Evolutionary conservation across 129 eudicot genomes (phyloP).

Genomic region (Kitagawia praeruptora): DNA sequence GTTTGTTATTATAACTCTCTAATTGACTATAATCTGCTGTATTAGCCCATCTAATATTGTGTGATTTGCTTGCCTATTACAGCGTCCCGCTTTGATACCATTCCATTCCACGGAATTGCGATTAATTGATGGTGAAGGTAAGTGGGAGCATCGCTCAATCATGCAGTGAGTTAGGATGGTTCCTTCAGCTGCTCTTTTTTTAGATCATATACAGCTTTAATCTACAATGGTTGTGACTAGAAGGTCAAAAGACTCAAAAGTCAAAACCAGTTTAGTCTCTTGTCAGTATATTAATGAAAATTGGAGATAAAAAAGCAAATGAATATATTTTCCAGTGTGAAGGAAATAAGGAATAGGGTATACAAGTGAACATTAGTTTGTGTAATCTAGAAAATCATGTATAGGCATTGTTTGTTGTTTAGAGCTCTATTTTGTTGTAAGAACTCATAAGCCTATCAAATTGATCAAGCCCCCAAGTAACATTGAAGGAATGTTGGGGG

Average conservation of each 20-base stretch:
- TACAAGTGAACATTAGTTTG: conserved; percentile 28
- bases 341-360: conserved; percentile 16
- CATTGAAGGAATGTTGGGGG: background rate
- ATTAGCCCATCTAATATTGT: background rate
- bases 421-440: conserved; percentile 18
- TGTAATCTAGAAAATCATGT: conserved; percentile 34
- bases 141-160: conserved; percentile 88
- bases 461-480: background rate
- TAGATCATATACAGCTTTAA: background rate
- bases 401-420: conserved; percentile 22
- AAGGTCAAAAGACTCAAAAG: no score
- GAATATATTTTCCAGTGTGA: conserved; percentile 1
- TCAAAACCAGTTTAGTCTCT: background rate
- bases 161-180: conserved; percentile 33
- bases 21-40: background rate
- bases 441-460: background rate
- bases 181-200: background rate
- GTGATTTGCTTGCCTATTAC: conserved; percentile 10
- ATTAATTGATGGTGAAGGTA: conserved; percentile 90
- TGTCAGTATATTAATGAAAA: background rate
- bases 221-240: conserved; percentile 11
- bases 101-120: conserved; percentile 75
- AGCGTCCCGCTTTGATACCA: conserved; percentile 98
- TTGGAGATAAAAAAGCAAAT: background rate
- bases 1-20: background rate